phyloP scores from a whole-genome alignment of 345 rosid genomes.

The Euclidium syriacum region DNA sequence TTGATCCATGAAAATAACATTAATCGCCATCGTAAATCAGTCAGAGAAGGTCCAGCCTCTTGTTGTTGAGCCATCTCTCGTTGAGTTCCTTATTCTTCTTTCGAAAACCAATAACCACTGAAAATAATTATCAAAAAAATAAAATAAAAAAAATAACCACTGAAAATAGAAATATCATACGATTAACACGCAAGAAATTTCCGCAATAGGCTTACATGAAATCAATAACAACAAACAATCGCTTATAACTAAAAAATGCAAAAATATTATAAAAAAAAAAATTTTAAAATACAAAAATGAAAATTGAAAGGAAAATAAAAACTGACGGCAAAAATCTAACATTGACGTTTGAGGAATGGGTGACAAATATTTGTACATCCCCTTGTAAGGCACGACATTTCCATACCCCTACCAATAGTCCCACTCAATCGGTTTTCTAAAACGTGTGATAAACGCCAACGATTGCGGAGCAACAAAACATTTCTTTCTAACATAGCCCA shows the following conservation, averaged over 20 bases:
- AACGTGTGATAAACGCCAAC: constrained; percentile 12
- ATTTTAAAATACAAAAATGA: background rate
- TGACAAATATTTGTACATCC: background rate
- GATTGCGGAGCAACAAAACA: no score
- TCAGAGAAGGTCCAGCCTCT: background rate
- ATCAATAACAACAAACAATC: background rate
- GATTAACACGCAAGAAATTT: constrained; percentile 2
- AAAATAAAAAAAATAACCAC: background rate
- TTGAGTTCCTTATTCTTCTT: background rate
- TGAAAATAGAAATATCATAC: background rate
- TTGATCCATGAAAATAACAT: background rate
- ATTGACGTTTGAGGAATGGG: constrained; percentile 28
- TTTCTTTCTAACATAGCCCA: no score
- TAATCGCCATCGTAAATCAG: background rate
- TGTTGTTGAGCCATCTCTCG: background rate
- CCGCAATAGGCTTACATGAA: background rate
- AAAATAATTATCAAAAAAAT: no score
- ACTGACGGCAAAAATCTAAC: constrained; percentile 21
- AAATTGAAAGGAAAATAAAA: constrained; percentile 11
- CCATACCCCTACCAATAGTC: constrained; percentile 5
- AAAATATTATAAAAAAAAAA: no score
- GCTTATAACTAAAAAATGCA: background rate
- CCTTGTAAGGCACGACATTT: constrained; percentile 20
- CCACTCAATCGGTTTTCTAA: background rate
- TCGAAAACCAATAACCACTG: background rate